Evolutionary conservation across 306 rosid genomes (phyloP).

Genomic region (Alnus rubra): DNA sequence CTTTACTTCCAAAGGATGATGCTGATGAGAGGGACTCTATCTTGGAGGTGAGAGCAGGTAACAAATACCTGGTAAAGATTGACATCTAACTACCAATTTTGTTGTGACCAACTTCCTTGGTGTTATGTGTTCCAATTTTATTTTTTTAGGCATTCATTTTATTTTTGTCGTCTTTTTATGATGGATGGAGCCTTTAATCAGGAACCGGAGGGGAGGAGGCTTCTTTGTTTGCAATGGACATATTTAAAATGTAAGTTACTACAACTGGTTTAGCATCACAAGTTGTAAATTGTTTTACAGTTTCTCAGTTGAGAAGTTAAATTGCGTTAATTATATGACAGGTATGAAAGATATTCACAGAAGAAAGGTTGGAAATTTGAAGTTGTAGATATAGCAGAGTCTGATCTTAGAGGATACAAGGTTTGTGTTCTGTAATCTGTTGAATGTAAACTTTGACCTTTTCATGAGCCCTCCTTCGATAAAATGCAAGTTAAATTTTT

Average conservation of each 20-base stretch:
- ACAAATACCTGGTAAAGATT: conserved; percentile 19
- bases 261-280: conserved; percentile 1
- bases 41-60: conserved; percentile 98
- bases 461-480: background rate
- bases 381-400: conserved; percentile 70
- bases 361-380: conserved; percentile 84
- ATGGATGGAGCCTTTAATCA: conserved; percentile 21
- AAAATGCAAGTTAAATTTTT: conserved; percentile 5
- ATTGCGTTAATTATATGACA: conserved; percentile 27
- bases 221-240: conserved; percentile 90
- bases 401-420: conserved; percentile 85
- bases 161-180: conserved; percentile 6
- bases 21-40: conserved; percentile 96
- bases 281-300: conserved; percentile 13
- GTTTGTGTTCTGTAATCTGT: conserved; percentile 35
- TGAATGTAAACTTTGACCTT: conserved; percentile 9
- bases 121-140: conserved; percentile 2
- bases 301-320: conserved; percentile 24
- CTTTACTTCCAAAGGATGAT: conserved; percentile 88
- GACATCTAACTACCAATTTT: conserved; percentile 15
- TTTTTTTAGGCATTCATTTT: background rate
- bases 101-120: conserved; percentile 2
- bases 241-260: conserved; percentile 77
- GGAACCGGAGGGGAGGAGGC: conserved; percentile 98
- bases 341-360: conserved; percentile 86